Base-by-base conservation (phyloP, 2,329 filamentous ascomycete species). In the Akanthomyces muscarius region DNA sequence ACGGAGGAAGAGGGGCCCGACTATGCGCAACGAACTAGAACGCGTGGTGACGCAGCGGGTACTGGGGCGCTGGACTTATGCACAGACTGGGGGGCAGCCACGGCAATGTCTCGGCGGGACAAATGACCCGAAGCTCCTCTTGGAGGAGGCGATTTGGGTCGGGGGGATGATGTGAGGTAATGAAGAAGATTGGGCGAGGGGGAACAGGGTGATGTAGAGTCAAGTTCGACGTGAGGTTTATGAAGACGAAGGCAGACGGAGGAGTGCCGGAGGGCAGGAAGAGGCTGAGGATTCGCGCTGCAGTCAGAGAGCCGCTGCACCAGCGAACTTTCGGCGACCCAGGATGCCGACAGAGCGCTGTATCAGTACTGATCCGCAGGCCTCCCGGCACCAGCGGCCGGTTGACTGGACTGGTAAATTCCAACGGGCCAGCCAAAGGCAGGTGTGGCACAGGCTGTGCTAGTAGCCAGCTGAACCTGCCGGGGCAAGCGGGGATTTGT, bases 381-480 rank as follows among this genome's bases (percentile, higher is more conserved):
- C 55, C 55, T 58, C 55, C 55, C 23, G 28, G 36, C 25, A 51
- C 48, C 48, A 11, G 14, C 48, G 16, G n/a, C 33, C 48, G 30
- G 48, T 36, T 36, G 33, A 36, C 8, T 36, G 33, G 33, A 36
- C 33, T 36, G 33, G 33, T 7, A 36, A 36, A 36, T 36, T 47
- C 8, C 44, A 47, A 25, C 44, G 16, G 44, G 13, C 14, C 25
- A 7, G 47, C 14, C 36, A 21, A 23, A 30, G 38, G 11, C n/a
- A 50, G 33, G 11, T 38, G 59, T 61, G 50, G 50, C 59, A 36
- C 82, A 74, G 78, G 80, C 72, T 76, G 78, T 71, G 77, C 74
- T 52, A 81, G 77, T 73, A 81, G 81, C 72, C 79, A 75, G 68
- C 82, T 73, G 70, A 82, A 83, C 73, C 78, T 80, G 66, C 80